A percentile compares a stretch with the other conserved stretches of the same genome.
These are phyloP conservation scores for Nemania bipapillata DNA, from an alignment of 2,329 filamentous ascomycete genomes.

Conservation along the genomic window DNA sequence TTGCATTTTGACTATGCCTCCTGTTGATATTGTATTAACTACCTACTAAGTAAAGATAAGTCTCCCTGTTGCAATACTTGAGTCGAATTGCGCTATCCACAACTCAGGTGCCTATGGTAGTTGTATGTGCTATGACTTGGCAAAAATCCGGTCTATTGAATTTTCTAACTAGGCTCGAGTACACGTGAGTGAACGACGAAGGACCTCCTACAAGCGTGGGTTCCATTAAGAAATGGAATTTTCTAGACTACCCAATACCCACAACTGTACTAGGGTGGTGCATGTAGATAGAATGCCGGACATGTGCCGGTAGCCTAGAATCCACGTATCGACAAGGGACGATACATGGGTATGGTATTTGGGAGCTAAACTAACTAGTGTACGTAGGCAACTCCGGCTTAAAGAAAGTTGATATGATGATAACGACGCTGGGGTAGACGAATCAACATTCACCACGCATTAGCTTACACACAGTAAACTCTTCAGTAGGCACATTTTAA, in stretches of 20 bases:
- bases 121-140: conserved; percentile 19
- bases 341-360: background rate
- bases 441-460: conserved; percentile 16
- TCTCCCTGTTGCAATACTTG: conserved; percentile 29
- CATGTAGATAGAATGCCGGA: background rate
- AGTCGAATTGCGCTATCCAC: conserved; percentile 23
- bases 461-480: conserved; percentile 11
- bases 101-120: conserved; percentile 2
- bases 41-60: conserved; percentile 34
- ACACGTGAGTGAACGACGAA: no score
- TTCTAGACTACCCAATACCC: background rate
- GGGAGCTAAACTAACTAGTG: background rate
- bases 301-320: no score
- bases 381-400: background rate
- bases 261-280: background rate
- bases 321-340: background rate
- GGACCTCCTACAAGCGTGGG: no score
- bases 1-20: background rate
- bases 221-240: background rate
- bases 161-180: no score
- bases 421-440: background rate
- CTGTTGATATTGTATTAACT: background rate
- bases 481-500: background rate
- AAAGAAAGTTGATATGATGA: background rate
- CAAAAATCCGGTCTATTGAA: conserved; percentile 13